Percentiles rank a stretch among this genome's conserved stretches.
Conservation (phyloP, 2,329 filamentous ascomycete genomes). For the Botrytis pseudocinerea region DNA sequence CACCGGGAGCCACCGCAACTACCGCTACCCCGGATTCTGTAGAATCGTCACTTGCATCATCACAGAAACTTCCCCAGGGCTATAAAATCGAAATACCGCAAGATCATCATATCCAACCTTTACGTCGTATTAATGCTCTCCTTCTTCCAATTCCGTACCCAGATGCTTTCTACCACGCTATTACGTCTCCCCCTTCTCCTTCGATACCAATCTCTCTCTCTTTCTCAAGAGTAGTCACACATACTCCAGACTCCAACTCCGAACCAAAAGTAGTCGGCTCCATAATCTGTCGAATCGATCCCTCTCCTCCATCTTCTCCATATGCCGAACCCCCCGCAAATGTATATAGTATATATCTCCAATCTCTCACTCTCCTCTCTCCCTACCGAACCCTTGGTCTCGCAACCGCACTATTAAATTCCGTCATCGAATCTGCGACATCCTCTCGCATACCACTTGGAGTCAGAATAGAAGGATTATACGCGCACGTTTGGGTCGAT, state of each 20-base stretch:
- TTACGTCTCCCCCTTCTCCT: slow-evolving; percentile 49
- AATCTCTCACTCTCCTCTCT: slow-evolving; percentile 62
- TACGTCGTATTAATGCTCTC: slow-evolving; percentile 65
- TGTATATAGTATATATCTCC: slow-evolving; percentile 61
- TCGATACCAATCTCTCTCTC: slow-evolving; percentile 43
- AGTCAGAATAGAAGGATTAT: slow-evolving; percentile 47
- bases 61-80: slow-evolving; percentile 43
- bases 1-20: slow-evolving; percentile 26
- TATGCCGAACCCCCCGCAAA: slow-evolving; percentile 23
- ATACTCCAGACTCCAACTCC: slow-evolving; percentile 33
- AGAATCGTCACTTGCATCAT: slow-evolving; percentile 16
- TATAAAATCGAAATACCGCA: slow-evolving; percentile 55
- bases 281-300: slow-evolving; percentile 61
- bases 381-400: slow-evolving; percentile 63
- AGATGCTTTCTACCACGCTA: slow-evolving; percentile 62
- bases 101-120: slow-evolving; percentile 54
- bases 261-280: slow-evolving; percentile 58
- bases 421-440: slow-evolving; percentile 31
- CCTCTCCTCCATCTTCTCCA: slow-evolving; percentile 37
- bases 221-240: slow-evolving; percentile 56
- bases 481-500: slow-evolving; percentile 68
- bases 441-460: slow-evolving; percentile 15
- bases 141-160: slow-evolving; percentile 65
- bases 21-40: slow-evolving; percentile 25
- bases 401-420: slow-evolving; percentile 54